A percentile compares a stretch with the other conserved stretches of the same genome.
phyloP scores from a whole-genome alignment of 768 basidiomycete species.

The Lactarius sp. region DNA sequence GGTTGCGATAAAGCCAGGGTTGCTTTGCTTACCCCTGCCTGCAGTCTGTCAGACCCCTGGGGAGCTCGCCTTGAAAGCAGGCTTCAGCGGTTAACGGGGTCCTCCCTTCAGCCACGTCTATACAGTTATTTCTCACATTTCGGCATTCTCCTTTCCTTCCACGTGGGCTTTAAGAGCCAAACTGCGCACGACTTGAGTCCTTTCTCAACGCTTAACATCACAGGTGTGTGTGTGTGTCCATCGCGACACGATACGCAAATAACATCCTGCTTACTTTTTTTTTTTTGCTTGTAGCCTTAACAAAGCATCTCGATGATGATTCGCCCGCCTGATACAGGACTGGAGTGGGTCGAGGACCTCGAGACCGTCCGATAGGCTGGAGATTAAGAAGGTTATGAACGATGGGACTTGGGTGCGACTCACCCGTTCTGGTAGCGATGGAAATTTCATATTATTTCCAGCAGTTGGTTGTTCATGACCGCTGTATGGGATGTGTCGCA shows the following conservation, averaged over 20 bases:
- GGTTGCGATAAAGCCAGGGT: conserved; percentile 6
- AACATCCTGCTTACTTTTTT: conserved; percentile 24
- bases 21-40: neutral
- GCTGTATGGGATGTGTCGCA: conserved; percentile 70
- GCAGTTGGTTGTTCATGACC: conserved; percentile 59
- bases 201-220: conserved; percentile 50
- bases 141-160: conserved; percentile 11
- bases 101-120: conserved; percentile 27
- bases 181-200: neutral
- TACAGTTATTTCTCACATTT: conserved; percentile 32
- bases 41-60: conserved; percentile 4
- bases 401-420: conserved; percentile 92
- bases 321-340: conserved; percentile 61
- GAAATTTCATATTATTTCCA: conserved; percentile 31
- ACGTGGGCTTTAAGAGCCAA: conserved; percentile 24
- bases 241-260: neutral
- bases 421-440: conserved; percentile 36
- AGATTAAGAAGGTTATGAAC: conserved; percentile 48
- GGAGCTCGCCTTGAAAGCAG: neutral
- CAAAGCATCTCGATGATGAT: conserved; percentile 92
- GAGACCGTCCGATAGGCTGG: conserved; percentile 85
- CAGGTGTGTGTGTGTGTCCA: conserved; percentile 47
- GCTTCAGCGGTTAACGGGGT: conserved; percentile 16
- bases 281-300: conserved; percentile 48
- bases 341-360: conserved; percentile 76